Conservation (phyloP, 495 filamentous ascomycete species). For the Penicillium cinerascens region DNA sequence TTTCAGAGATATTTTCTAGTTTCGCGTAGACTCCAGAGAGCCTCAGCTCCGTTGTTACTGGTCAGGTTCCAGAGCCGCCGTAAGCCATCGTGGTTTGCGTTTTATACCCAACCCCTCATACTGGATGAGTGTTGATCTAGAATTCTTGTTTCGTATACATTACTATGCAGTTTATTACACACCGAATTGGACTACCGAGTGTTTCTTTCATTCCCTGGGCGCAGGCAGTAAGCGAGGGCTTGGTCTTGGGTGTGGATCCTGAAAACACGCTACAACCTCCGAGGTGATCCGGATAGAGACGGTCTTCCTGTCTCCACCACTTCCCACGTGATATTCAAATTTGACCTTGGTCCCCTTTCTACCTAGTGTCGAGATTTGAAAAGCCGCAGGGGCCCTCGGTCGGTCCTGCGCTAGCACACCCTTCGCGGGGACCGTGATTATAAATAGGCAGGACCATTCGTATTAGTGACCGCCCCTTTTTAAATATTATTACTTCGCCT, state of each 20-base stretch:
- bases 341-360: neutral
- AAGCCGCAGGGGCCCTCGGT: too few species aligned
- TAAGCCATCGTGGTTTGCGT: too few species aligned
- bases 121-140: too few species aligned
- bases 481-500: slow-evolving; percentile 2
- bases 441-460: slow-evolving; percentile 2
- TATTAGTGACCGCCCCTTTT: slow-evolving; percentile 1
- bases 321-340: neutral
- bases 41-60: neutral
- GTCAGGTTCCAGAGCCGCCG: neutral
- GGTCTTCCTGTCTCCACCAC: too few species aligned
- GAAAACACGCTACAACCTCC: neutral
- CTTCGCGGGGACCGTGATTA: neutral
- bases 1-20: neutral
- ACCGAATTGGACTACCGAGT: too few species aligned
- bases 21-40: neutral
- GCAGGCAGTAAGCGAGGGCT: too few species aligned
- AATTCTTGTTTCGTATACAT: too few species aligned
- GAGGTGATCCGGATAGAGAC: too few species aligned
- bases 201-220: too few species aligned
- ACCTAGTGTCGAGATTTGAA: neutral
- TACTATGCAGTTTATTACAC: too few species aligned
- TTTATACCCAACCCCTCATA: too few species aligned
- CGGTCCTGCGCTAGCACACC: too few species aligned
- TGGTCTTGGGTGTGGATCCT: neutral